Evolutionary conservation across 75 land plant genomes (phyloP), one percentile per base, ranked within the genome.

Genomic region (Cupressus sempervirens): DNA sequence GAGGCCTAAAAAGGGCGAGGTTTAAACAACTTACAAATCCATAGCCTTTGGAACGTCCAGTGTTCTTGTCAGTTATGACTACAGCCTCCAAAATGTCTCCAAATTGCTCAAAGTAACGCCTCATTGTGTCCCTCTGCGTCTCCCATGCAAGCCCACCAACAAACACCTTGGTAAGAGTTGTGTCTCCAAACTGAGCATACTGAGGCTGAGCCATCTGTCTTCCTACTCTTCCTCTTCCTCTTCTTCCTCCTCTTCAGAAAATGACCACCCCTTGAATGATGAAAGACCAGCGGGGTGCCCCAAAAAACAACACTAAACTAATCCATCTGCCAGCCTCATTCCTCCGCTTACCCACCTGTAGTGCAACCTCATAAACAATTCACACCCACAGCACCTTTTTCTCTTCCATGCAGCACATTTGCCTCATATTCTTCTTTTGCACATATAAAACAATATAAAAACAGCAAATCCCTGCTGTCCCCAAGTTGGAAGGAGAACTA

Each of bases 131-230:
- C 62, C 91, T 91, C 90, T 92, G 91, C 20, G 96, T 93, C 88
- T 94, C 96, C 96, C 96, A 94, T 41, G 96, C 96, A 34, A 94
- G 85, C 0, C 96, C 96, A 13, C 94, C 96, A 18, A 94, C 96
- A 80, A 94, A 94, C 7, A 94, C 92, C 89, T 94, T 94, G 40
- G 96, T 94, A 62, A 77, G 87, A 1, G 94, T 94, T 7, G 96
- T 94, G 85, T 94, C 96, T 26, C 95, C 94, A 77, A 94, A 93
- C 8, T 83, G 91, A 0, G 91, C 46, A 7, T 77, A 7, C 80
- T 77, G 40, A 77, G 23, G 41, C 18, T n/a, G 41, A 45, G n/a
- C 23, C 46, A n/a, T 79, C 16, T 45, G 52, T n/a, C 81, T 45
- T 79, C 81, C 81, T 79, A 10, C 20, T 77, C 80, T 10, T 68